These are phyloP conservation scores for Russula sp. DNA, from an alignment of 768 basidiomycete species.

Conservation along the genomic window DNA sequence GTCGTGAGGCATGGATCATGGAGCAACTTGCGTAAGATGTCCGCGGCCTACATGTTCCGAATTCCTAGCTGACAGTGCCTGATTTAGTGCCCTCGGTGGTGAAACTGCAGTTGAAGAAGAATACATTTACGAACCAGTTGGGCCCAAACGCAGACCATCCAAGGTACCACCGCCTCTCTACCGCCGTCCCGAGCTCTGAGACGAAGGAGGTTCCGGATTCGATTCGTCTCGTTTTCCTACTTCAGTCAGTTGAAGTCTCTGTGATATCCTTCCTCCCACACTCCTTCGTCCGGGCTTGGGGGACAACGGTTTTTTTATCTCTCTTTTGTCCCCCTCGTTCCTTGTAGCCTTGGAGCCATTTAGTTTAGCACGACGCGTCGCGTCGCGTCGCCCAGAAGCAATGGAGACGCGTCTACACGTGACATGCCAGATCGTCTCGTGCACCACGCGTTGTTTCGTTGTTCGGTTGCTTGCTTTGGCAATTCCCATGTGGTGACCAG, in stretches of 20 bases:
- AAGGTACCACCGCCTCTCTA: constrained; percentile 84
- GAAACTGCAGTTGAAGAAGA: constrained; percentile 73
- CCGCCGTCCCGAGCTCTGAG: constrained; percentile 91
- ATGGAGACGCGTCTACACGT: constrained; percentile 22
- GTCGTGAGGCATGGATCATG: constrained; percentile 89
- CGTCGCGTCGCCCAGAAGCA: constrained; percentile 26
- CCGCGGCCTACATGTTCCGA: neutral
- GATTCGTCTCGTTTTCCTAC: constrained; percentile 29
- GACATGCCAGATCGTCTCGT: constrained; percentile 14
- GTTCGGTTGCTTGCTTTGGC: neutral
- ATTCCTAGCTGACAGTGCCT: constrained; percentile 2
- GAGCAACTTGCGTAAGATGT: constrained; percentile 75
- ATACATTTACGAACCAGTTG: constrained; percentile 64
- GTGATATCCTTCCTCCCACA: constrained; percentile 55
- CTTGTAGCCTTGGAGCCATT: constrained; percentile 26
- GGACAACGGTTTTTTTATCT: constrained; percentile 63
- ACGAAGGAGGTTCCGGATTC: constrained; percentile 66
- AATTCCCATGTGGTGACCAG: neutral
- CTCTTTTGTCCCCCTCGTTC: constrained; percentile 69
- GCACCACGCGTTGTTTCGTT: constrained; percentile 31
- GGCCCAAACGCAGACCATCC: constrained; percentile 60
- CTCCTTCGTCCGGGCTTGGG: constrained; percentile 91
- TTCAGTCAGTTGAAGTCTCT: constrained; percentile 57
- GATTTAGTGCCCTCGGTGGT: constrained; percentile 57
- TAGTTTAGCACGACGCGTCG: constrained; percentile 9